Evolutionary conservation across 805 yeast genomes (phyloP).

Genomic region (Debaryomyces prosopidis): DNA sequence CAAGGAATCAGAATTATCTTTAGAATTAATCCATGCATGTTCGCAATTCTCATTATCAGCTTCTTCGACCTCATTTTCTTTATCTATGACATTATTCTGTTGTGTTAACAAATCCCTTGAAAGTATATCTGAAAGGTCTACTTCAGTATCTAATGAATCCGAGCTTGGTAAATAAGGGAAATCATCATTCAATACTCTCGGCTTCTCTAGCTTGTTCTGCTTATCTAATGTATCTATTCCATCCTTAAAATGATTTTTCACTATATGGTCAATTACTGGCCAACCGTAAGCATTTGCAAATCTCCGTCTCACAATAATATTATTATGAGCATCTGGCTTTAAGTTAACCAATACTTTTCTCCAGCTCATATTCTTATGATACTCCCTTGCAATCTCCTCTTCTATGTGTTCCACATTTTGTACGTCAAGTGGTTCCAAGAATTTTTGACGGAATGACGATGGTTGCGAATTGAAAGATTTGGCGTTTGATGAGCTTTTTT

Average conservation of each 20-base stretch:
- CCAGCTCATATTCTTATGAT: constrained; percentile 87
- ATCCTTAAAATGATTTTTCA: constrained; percentile 57
- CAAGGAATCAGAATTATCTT: constrained; percentile 40
- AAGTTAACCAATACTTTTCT: constrained; percentile 84
- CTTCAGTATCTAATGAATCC: constrained; percentile 29
- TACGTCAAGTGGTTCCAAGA: constrained; percentile 24
- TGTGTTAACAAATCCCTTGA: constrained; percentile 35
- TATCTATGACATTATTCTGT: constrained; percentile 37
- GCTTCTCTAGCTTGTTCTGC: neutral
- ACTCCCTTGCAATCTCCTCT: constrained; percentile 83
- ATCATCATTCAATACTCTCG: neutral
- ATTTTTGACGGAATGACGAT: constrained; percentile 22
- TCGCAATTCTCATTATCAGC: constrained; percentile 20
- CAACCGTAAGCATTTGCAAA: constrained; percentile 95
- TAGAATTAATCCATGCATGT: constrained; percentile 53
- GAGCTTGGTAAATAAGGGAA: neutral
- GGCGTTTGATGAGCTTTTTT: neutral
- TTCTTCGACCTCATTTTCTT: constrained; percentile 12
- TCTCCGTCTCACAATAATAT: constrained; percentile 82
- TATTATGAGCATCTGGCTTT: constrained; percentile 93
- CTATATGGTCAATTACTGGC: constrained; percentile 86
- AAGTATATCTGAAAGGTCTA: constrained; percentile 27
- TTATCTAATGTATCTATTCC: constrained; percentile 15
- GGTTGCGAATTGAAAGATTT: constrained; percentile 7
- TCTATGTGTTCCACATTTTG: constrained; percentile 50